Evolutionary conservation across 345 rosid genomes (phyloP).

Genomic region (Iberis pinnata): DNA sequence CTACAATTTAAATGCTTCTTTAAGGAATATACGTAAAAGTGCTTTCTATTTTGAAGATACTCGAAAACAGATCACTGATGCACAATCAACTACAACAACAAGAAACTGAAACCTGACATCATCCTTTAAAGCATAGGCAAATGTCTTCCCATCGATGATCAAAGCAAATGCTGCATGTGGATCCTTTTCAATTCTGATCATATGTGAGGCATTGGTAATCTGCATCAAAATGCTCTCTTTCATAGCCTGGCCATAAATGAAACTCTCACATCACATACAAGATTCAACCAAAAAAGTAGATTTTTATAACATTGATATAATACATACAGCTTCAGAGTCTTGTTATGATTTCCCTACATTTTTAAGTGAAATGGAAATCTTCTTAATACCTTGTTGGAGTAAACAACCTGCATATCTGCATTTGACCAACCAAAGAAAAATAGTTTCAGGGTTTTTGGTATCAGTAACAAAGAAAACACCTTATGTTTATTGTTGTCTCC

Average conservation of each 20-base stretch:
- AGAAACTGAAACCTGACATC: constrained; percentile 62
- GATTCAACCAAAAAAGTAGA: neutral
- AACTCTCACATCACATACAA: neutral
- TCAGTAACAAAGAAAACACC: constrained; percentile 35
- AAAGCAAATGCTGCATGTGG: constrained; percentile 55
- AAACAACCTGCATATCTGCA: constrained; percentile 76
- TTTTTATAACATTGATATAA: constrained; percentile 15
- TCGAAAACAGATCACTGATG: constrained; percentile 79
- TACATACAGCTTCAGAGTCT: constrained; percentile 28
- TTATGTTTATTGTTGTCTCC: constrained; percentile 82
- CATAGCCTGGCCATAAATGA: constrained; percentile 39
- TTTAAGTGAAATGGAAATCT: constrained; percentile 30
- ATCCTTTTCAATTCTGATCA: constrained; percentile 38
- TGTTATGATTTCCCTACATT: constrained; percentile 23
- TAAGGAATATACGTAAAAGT: constrained; percentile 44
- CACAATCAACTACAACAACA: constrained; percentile 62
- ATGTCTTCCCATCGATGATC: constrained; percentile 66
- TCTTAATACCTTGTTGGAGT: constrained; percentile 69
- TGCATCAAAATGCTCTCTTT: constrained; percentile 47
- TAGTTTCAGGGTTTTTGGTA: neutral
- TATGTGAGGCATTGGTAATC: constrained; percentile 40
- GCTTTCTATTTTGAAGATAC: constrained; percentile 88
- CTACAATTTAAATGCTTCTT: too few relatives aligned
- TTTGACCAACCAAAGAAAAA: constrained; percentile 8
- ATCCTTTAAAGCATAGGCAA: constrained; percentile 45